Evolutionary conservation across 176 grass and related monocot species (phyloP).

Genomic region (Miscanthus lutarioriparius): DNA sequence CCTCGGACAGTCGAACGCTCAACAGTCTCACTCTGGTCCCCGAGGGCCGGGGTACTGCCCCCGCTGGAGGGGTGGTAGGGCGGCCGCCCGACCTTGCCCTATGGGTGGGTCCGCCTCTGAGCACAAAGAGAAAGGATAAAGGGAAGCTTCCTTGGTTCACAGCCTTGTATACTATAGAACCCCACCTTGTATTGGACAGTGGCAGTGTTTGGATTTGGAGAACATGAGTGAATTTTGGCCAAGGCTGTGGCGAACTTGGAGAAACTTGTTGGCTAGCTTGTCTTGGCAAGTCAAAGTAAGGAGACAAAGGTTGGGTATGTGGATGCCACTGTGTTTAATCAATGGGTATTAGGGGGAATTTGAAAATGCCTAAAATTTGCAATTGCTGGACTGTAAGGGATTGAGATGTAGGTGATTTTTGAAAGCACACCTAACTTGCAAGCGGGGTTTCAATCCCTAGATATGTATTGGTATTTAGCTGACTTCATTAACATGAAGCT

Average conservation of each 20-base stretch:
- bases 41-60: neutral
- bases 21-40: neutral
- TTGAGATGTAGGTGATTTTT: neutral
- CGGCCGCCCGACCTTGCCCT: too few species aligned
- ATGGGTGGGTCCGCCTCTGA: too few species aligned
- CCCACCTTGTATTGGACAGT: neutral
- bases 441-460: neutral
- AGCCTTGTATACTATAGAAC: neutral
- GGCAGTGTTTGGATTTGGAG: neutral
- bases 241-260: too few species aligned
- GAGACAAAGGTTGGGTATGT: neutral
- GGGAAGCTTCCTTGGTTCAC: neutral
- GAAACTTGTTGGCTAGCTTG: neutral
- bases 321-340: neutral
- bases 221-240: neutral
- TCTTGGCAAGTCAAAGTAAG: neutral
- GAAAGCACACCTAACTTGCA: neutral
- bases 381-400: neutral
- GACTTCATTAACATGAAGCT: neutral
- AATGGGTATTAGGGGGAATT: neutral
- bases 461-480: neutral
- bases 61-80: too few species aligned
- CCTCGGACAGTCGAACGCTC: neutral
- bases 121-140: neutral
- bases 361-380: neutral